Percentiles rank a stretch among this genome's conserved stretches.
Conservation (phyloP, 768 basidiomycete species). For the Pleurotus citrinopileatus region DNA sequence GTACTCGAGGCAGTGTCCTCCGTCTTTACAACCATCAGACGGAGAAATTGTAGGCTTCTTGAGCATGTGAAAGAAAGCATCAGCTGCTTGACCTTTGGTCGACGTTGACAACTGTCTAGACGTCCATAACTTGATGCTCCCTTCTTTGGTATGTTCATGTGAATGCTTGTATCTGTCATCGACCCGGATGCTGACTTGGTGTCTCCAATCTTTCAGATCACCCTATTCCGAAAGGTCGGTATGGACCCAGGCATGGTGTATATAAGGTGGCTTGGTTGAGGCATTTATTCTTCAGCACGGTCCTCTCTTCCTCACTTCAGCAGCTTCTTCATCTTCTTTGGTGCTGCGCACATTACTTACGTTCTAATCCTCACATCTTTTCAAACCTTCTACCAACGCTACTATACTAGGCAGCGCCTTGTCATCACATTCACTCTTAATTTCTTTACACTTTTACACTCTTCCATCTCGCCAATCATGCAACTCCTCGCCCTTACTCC, state of each 20-base stretch:
- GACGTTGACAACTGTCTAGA: background rate
- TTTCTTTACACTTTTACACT: background rate
- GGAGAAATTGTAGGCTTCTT: background rate
- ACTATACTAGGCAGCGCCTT: background rate
- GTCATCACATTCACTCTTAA: background rate
- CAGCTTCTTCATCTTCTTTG: background rate
- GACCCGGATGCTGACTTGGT: background rate
- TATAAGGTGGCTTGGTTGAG: background rate
- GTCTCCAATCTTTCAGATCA: background rate
- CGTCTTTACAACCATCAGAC: background rate
- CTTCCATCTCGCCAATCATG: background rate
- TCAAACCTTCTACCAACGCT: background rate
- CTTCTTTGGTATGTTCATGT: background rate
- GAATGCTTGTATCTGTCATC: background rate
- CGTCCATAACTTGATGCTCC: background rate
- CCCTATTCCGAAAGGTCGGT: background rate
- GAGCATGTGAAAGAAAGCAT: background rate
- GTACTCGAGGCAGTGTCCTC: background rate
- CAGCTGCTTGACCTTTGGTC: background rate
- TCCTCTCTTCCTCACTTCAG: background rate
- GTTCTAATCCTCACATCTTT: background rate
- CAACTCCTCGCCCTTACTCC: background rate
- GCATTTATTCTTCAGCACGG: background rate
- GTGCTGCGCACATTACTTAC: background rate
- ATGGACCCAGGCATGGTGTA: background rate